Evolutionary conservation across 2,329 filamentous ascomycete genomes (phyloP), one percentile per base, ranked within the genome.

Genomic region (Pseudogymnoascus sp.): DNA sequence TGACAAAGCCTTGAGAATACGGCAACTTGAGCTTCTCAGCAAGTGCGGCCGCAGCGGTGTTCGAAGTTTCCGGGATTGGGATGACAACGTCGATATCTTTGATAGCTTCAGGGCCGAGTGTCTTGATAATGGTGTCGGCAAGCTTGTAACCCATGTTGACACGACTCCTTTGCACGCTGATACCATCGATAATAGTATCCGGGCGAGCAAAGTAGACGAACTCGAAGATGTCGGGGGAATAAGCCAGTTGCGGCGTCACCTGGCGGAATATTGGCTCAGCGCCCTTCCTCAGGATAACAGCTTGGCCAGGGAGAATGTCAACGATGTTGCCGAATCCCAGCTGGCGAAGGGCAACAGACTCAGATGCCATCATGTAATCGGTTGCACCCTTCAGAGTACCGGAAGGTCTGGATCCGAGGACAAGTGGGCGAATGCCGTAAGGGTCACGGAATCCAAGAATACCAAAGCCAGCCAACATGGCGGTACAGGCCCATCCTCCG

Each of bases 351-450:
- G 91, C 92, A 58, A 96, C 86, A 7, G 88, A 93, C 74, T 96
- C 92, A 0, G 91, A 96, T 0, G 91, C 90, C 78, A 96, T 84
- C 82, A 96, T 91, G 77, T 95, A 96, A 74, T 96, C 92, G 63
- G 76, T 87, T 5, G 84, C 85, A 4, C 82, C 78, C 36, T 83
- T 80, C 39, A 84, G 63, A 0, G 80, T 87, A 11, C 78, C 74
- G 1, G 89, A 91, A 1, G 84, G 81, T 60, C 91, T 83, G 58
- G 85, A 89, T 41, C 92, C 92, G 8, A 96, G 77, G 54, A 89
- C 84, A 66, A 96, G 83, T 2, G 92, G 92, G 10, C 92, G 88
- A 70, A 95, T 95, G 64, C 90, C 90, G 70, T 91, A 84, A 5
- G 85, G 78, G 71, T 95, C 90, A 65, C 89, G 81, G 78, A 93